Percentiles rank a stretch among this genome's conserved stretches.
Evolutionary conservation across 129 eudicot genomes (phyloP).

Genomic region (Pulicaria dysenterica): DNA sequence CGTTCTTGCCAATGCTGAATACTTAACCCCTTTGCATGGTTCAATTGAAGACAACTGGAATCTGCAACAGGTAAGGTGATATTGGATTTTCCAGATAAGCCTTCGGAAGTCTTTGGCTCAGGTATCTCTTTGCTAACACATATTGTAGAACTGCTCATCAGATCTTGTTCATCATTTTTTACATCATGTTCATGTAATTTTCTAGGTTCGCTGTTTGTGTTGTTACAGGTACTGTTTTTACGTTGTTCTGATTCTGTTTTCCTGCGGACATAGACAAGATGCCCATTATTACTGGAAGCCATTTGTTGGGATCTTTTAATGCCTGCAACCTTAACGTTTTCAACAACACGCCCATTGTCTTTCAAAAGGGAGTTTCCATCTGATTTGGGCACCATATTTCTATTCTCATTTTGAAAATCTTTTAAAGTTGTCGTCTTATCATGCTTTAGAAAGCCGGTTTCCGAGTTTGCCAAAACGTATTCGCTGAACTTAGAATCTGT

Average conservation of each 20-base stretch:
- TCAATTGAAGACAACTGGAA: slow-evolving; percentile 27
- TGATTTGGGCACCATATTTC: slow-evolving; percentile 43
- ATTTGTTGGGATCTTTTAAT: slow-evolving; percentile 52
- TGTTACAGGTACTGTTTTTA: slow-evolving; percentile 44
- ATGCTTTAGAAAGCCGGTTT: slow-evolving; percentile 42
- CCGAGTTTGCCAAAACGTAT: slow-evolving; percentile 46
- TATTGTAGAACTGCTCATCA: slow-evolving; percentile 32
- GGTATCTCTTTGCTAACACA: slow-evolving; percentile 29
- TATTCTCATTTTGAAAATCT: slow-evolving; percentile 48
- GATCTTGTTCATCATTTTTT: slow-evolving; percentile 27
- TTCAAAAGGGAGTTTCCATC: slow-evolving; percentile 37
- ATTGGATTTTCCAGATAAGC: slow-evolving; percentile 40
- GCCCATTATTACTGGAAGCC: slow-evolving; percentile 47
- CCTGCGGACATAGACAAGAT: slow-evolving; percentile 85
- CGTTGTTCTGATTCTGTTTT: slow-evolving; percentile 60
- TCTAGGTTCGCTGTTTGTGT: slow-evolving; percentile 38
- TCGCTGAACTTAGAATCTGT: slow-evolving; percentile 56
- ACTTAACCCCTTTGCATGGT: slow-evolving; percentile 29
- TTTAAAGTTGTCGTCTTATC: slow-evolving; percentile 51
- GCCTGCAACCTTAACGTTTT: slow-evolving; percentile 49
- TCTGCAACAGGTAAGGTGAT: slow-evolving; percentile 32
- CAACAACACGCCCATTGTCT: slow-evolving; percentile 35
- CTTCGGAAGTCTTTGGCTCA: slow-evolving; percentile 30
- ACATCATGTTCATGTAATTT: slow-evolving; percentile 29
- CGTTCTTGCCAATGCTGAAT: slow-evolving; percentile 71